Evolutionary conservation across 495 filamentous ascomycete genomes (phyloP).

Genomic region (Paragyromitra xinjiangensis): DNA sequence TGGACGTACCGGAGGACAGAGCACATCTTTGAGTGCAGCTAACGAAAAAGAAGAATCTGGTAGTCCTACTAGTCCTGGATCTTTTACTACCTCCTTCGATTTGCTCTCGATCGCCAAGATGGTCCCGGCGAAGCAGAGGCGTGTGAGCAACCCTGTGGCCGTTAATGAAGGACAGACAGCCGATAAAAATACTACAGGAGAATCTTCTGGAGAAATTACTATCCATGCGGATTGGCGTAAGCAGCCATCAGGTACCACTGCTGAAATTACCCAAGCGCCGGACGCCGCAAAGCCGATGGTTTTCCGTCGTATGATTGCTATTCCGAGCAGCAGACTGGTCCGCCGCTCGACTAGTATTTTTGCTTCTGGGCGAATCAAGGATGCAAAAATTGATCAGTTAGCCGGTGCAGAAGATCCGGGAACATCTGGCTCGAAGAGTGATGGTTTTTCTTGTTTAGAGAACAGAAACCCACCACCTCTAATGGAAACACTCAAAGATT

Average conservation of each 20-base stretch:
- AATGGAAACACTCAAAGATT: not conserved
- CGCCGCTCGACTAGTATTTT: not conserved
- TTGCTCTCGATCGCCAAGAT: slow-evolving; percentile 41
- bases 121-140: slow-evolving; percentile 38
- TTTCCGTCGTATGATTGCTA: slow-evolving; percentile 31
- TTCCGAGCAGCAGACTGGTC: slow-evolving; percentile 19
- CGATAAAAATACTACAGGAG: slow-evolving; percentile 14
- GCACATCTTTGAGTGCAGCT: not conserved
- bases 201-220: not conserved
- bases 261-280: not conserved
- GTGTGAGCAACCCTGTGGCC: slow-evolving; percentile 8
- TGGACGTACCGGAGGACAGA: slow-evolving; percentile 14
- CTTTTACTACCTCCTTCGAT: slow-evolving; percentile 44
- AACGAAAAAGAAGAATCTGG: slow-evolving; percentile 26
- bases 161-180: slow-evolving; percentile 10
- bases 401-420: not conserved
- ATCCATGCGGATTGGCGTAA: slow-evolving; percentile 35
- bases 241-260: not conserved
- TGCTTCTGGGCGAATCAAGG: not conserved
- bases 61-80: slow-evolving; percentile 1
- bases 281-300: slow-evolving; percentile 36
- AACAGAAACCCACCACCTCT: not conserved
- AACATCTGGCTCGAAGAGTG: not conserved
- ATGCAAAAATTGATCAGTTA: not conserved
- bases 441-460: not conserved